Percentiles rank a stretch among this genome's conserved stretches.
These are phyloP conservation scores for Schizochytrium sp. DNA, from an alignment of 108 stramenopile genomes.

Conservation along the genomic window DNA sequence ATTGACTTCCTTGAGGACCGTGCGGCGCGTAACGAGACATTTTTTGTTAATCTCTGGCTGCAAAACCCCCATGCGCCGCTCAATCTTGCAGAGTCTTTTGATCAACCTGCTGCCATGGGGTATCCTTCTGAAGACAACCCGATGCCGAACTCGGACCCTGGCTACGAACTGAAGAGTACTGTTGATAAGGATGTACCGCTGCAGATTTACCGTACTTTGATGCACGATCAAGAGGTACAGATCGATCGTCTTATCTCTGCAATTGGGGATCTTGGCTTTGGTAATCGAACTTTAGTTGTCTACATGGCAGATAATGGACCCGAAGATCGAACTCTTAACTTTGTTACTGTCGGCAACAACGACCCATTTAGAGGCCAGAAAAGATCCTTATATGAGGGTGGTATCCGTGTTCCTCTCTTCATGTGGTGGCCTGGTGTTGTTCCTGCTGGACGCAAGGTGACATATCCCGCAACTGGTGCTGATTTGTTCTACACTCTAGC, in stretches of 20 bases:
- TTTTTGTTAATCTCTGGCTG: constrained; percentile 60
- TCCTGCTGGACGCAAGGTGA: constrained; percentile 36
- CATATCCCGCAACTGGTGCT: constrained; percentile 33
- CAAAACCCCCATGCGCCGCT: constrained; percentile 58
- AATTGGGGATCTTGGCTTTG: constrained; percentile 4
- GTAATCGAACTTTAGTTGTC: constrained; percentile 13
- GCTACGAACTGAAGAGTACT: background rate
- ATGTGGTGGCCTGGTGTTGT: constrained; percentile 19
- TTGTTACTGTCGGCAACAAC: background rate
- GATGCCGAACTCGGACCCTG: background rate
- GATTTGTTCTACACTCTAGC: constrained; percentile 48
- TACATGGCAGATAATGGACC: constrained; percentile 59
- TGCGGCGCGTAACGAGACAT: background rate
- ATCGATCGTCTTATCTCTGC: background rate
- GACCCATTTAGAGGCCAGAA: constrained; percentile 27
- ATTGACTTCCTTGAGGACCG: constrained; percentile 15
- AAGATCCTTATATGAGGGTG: constrained; percentile 44
- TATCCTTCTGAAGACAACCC: constrained; percentile 57
- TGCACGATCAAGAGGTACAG: constrained; percentile 47
- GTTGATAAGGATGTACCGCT: constrained; percentile 6
- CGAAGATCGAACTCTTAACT: constrained; percentile 11
- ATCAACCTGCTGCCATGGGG: constrained; percentile 15
- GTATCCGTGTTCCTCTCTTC: constrained; percentile 29
- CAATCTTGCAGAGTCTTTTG: constrained; percentile 54
- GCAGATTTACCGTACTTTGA: constrained; percentile 35